Base-by-base conservation (phyloP, 208 protist genomes). In the Phytomonas sp. region DNA sequence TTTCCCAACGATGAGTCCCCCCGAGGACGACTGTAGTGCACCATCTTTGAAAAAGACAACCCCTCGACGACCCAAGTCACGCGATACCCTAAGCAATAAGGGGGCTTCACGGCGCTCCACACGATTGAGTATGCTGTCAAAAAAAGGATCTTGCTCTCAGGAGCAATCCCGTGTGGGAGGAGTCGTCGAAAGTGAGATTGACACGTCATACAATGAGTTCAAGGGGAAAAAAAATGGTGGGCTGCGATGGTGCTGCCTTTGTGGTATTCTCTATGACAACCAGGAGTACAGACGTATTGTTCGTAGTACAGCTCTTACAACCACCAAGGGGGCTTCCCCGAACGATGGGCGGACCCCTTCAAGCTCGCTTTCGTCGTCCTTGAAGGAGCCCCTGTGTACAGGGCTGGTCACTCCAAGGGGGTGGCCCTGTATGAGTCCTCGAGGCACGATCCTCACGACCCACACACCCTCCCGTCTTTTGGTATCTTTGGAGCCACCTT, bases 171-270 rank as follows among this genome's bases (percentile, higher is more conserved):
- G 45, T 56, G 8, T 19, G 45, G 45, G 45, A 56, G 45, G 19
- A 26, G 19, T 56, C 23, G 10, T 6, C 26, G 19, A 56, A 56
- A 56, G 16, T 56, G 45, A 56, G 19, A 56, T 26, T 56, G 0
- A 56, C 45, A 56, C 19, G 0, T 4, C 23, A 56, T 56, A 3
- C 26, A 56, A 56, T 6, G 45, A 56, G 19, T 56, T 56, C 26
- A 12, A 4, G 26, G 60, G 60, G 10, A 29, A 37, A 16, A 37
- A 33, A 0, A 64, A 64, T 19, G 77, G 40, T 36, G 72, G 82
- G 4, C 69, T 91, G 67, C 67, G 79, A 37, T 93, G 88, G 88
- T 93, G 88, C 66, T 69, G 83, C 30, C 63, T 89, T 63, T 93
- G 88, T 64, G 77, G 69, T 29, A 70, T 64, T 10, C 74, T 93